Conservation (phyloP, 768 basidiomycete species). For the Lyophyllum atratum region DNA sequence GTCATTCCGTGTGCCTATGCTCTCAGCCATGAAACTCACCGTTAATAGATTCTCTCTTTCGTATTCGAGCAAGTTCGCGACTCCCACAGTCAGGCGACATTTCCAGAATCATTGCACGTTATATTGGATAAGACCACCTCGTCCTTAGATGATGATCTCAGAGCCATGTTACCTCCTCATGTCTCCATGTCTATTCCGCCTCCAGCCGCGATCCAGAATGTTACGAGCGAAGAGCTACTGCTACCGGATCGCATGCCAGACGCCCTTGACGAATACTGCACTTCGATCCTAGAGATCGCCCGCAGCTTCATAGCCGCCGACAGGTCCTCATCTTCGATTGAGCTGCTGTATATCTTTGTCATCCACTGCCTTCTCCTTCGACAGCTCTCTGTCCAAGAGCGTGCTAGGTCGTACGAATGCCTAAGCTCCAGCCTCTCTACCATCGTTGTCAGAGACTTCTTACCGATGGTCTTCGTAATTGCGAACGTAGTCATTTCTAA, state of each 20-base stretch:
- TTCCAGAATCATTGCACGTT: not conserved
- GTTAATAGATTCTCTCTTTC: not conserved
- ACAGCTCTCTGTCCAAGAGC: constrained; percentile 36
- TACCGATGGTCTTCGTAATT: constrained; percentile 39
- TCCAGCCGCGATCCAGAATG: not conserved
- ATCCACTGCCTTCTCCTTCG: constrained; percentile 35
- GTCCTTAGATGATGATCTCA: not conserved
- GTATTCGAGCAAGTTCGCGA: not conserved
- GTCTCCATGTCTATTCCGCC: not conserved
- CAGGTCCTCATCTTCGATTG: constrained; percentile 2
- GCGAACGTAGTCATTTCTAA: constrained; percentile 24
- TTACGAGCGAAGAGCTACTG: not conserved
- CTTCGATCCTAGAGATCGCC: not conserved
- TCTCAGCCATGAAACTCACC: not conserved
- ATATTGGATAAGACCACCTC: not conserved
- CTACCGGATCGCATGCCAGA: not conserved
- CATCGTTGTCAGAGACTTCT: constrained; percentile 36
- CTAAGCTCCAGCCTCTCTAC: constrained; percentile 29
- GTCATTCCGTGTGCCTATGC: constrained; percentile 28
- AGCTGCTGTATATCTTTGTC: constrained; percentile 24
- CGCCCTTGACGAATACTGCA: not conserved
- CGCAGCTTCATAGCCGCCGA: constrained; percentile 5
- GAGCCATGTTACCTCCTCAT: not conserved
- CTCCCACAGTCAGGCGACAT: not conserved
- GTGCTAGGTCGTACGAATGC: constrained; percentile 33